Conservation (phyloP, 2,329 filamentous ascomycete species). For the Pyrenophora tritici-repentis region DNA sequence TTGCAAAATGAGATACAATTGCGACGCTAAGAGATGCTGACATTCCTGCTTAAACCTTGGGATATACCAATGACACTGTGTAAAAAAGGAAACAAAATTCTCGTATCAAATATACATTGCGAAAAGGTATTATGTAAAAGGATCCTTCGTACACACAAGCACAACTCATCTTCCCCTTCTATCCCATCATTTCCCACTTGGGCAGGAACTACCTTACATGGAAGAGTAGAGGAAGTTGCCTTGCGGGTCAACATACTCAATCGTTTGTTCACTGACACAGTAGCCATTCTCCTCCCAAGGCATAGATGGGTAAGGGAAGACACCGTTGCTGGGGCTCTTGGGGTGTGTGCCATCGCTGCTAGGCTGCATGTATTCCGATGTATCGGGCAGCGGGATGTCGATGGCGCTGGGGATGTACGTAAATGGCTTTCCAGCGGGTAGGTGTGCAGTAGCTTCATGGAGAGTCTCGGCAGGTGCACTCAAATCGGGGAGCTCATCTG, state of each 20-base stretch:
- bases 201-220: conserved; percentile 14
- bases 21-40: conserved; percentile 2
- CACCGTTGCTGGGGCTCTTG: conserved; percentile 10
- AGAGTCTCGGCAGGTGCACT: conserved; percentile 35
- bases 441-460: conserved; percentile 31
- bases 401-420: conserved; percentile 29
- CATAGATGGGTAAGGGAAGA: conserved; percentile 22
- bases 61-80: conserved; percentile 13
- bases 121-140: conserved; percentile 16
- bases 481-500: conserved; percentile 37
- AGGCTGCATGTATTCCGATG: conserved; percentile 18
- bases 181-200: neutral
- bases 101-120: conserved; percentile 11
- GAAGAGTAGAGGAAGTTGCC: conserved; percentile 41
- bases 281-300: conserved; percentile 38
- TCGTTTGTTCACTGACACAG: conserved; percentile 38
- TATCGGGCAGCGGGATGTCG: conserved; percentile 25
- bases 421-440: conserved; percentile 40
- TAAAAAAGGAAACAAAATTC: conserved; percentile 13
- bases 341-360: conserved; percentile 6
- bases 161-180: neutral
- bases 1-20: neutral
- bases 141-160: conserved; percentile 5
- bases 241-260: conserved; percentile 42
- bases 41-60: conserved; percentile 3